Conservation (phyloP, 139 green algal genomes). For the Limnomonas spitsbergensis region DNA sequence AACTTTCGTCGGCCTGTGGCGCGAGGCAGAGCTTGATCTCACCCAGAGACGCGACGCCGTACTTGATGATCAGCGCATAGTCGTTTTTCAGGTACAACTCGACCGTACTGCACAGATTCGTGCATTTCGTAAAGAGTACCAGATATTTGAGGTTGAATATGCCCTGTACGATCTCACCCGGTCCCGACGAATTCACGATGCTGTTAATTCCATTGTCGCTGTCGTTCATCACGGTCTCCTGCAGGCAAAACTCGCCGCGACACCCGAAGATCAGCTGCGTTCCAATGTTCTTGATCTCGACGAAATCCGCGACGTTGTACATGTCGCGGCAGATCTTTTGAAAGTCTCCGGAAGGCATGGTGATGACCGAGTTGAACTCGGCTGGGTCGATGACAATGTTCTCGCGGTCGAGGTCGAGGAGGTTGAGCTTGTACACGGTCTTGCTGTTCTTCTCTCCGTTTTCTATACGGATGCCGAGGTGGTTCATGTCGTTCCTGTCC, state of each 20-base stretch:
- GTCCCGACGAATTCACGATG: neutral
- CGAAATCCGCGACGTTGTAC: constrained; percentile 15
- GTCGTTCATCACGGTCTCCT: constrained; percentile 28
- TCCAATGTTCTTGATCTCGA: constrained; percentile 24
- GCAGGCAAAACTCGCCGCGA: constrained; percentile 25
- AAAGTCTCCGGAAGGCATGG: constrained; percentile 17
- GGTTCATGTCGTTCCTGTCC: constrained; percentile 17
- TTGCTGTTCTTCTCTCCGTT: constrained; percentile 22
- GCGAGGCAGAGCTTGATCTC: constrained; percentile 32
- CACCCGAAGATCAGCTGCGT: constrained; percentile 24
- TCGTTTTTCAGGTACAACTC: constrained; percentile 34
- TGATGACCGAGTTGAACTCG: constrained; percentile 22
- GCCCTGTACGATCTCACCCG: constrained; percentile 24
- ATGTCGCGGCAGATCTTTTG: constrained; percentile 38
- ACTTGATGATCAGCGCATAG: constrained; percentile 20
- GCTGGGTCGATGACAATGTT: constrained; percentile 13
- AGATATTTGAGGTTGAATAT: constrained; percentile 28
- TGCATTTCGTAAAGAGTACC: constrained; percentile 27
- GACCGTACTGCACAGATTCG: constrained; percentile 25
- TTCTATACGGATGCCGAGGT: constrained; percentile 21
- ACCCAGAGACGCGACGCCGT: constrained; percentile 21
- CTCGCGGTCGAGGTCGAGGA: constrained; percentile 21
- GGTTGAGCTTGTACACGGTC: constrained; percentile 19
- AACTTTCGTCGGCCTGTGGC: constrained; percentile 6
- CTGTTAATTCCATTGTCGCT: neutral